phyloP scores from a whole-genome alignment of 2,329 filamentous ascomycete species.

The Fusarium nodosum region DNA sequence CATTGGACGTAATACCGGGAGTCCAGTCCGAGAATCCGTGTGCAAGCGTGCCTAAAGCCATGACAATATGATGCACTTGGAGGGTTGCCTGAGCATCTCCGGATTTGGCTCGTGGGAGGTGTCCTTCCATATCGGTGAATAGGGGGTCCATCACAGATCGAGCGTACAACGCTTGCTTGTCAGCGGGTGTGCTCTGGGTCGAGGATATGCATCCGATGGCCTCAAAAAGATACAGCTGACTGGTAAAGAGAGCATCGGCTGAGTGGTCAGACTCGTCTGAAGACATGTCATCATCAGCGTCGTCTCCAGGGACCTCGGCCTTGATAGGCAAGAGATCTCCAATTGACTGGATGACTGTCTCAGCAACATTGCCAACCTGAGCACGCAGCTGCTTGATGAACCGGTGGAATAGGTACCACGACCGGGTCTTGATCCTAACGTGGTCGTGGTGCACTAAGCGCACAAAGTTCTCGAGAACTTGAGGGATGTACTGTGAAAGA shows the following conservation, averaged over 20 bases:
- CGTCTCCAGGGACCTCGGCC: slow-evolving; percentile 83
- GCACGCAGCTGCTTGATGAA: slow-evolving; percentile 88
- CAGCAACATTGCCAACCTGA: slow-evolving; percentile 89
- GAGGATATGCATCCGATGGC: slow-evolving; percentile 94
- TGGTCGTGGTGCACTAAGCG: slow-evolving; percentile 89
- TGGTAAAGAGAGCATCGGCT: slow-evolving; percentile 90
- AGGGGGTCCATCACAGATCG: slow-evolving; percentile 90
- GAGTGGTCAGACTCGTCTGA: slow-evolving; percentile 93
- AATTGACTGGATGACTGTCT: slow-evolving; percentile 91
- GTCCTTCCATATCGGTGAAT: slow-evolving; percentile 88
- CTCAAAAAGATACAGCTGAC: slow-evolving; percentile 94
- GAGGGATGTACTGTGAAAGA: slow-evolving; percentile 78
- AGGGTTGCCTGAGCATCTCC: slow-evolving; percentile 86
- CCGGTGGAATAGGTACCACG: slow-evolving; percentile 97
- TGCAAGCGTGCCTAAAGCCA: slow-evolving; percentile 92
- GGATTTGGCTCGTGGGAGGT: slow-evolving; percentile 80
- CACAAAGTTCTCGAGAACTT: slow-evolving; percentile 92
- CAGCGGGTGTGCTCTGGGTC: slow-evolving; percentile 78
- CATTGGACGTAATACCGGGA: slow-evolving; percentile 62
- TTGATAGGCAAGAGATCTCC: slow-evolving; percentile 90
- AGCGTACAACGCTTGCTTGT: slow-evolving; percentile 89
- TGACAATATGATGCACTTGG: slow-evolving; percentile 96
- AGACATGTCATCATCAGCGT: slow-evolving; percentile 91
- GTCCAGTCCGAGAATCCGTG: slow-evolving; percentile 94
- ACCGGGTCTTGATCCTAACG: slow-evolving; percentile 86